Evolutionary conservation across 192 early-diverging fungal species (phyloP), one percentile per base, ranked within the genome.

Genomic region (Coemansia sp.): DNA sequence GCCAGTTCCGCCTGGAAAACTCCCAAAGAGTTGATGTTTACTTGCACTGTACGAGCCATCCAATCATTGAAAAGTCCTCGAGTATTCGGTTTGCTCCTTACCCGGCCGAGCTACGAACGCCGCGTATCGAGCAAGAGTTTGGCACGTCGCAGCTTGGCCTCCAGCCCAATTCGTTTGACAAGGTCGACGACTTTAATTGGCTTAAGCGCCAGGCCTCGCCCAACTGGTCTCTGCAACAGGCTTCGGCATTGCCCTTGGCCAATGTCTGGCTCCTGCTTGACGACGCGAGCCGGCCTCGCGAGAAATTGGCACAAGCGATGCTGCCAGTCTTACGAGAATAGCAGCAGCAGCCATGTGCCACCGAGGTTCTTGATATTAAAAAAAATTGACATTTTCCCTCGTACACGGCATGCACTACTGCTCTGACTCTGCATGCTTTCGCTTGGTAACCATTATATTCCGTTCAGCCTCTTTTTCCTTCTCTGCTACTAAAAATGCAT

Each of bases 121-220:
- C 70, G 14, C 74, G 67, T 60, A 71, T 79, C 26, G 74, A 66
- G 60, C 50, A 45, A 3, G 53, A 62, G 31, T 50, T 56, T 55
- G 46, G 14, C 7, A 5, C 33, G 1, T 36, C 46, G n/a, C 58
- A 43, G 59, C 59, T 69, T 28, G 9, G 33, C 14, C 45, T 21
- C 23, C 16, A 56, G 35, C 57, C 68, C 14, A 89, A 85, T 66
- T 77, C 79, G 46, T 90, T 79, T 70, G 77, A 84, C 58, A 65
- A 73, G 18, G 90, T 95, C 13, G 91, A 97, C 63, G 95, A 97
- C 63, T 97, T 97, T 65, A 94, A 94, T 74, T 97, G 95, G 95
- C 74, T 95, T 24, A 84, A 80, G 40, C 84, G 92, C 45, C 86
- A 88, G 65, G 85, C 84, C 7, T 91, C 89, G 33, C 93, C 93